A percentile compares a stretch with the other conserved stretches of the same genome.
These are phyloP conservation scores for Artemisia princeps DNA, from an alignment of 140 eudicot species.

Conservation along the genomic window DNA sequence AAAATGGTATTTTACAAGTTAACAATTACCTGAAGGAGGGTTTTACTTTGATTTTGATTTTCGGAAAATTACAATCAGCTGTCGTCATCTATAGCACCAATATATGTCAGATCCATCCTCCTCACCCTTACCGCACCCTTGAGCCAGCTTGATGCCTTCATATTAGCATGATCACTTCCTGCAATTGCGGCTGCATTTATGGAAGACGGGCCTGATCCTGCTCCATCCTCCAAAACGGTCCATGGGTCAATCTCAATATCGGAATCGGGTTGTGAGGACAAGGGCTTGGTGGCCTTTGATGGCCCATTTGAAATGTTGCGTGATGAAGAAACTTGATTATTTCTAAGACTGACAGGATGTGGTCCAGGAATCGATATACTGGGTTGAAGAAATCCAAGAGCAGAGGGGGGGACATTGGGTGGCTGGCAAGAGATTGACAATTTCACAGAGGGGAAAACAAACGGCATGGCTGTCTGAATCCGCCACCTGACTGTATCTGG, in stretches of 20 bases:
- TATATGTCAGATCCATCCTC: conserved; percentile 75
- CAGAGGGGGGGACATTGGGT: conserved; percentile 44
- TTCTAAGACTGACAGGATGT: conserved; percentile 29
- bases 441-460: conserved; percentile 46
- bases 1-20: conserved; percentile 28
- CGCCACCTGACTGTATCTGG: conserved; percentile 79
- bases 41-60: conserved; percentile 24
- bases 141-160: conserved; percentile 79
- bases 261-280: conserved; percentile 40
- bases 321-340: conserved; percentile 36
- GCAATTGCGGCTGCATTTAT: conserved; percentile 53
- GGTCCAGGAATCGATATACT: conserved; percentile 39
- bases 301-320: conserved; percentile 42
- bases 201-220: conserved; percentile 67
- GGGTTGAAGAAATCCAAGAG: conserved; percentile 50
- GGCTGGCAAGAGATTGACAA: conserved; percentile 60
- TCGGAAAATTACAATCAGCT: conserved; percentile 39
- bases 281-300: conserved; percentile 47
- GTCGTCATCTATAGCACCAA: conserved; percentile 88
- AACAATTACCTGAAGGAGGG: conserved; percentile 28
- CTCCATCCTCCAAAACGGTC: conserved; percentile 84
- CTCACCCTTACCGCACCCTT: conserved; percentile 86
- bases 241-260: conserved; percentile 74
- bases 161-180: conserved; percentile 59
- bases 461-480: conserved; percentile 86